phyloP scores from a whole-genome alignment of 2,329 filamentous ascomycete species.

The Trichoderma hamatum region DNA sequence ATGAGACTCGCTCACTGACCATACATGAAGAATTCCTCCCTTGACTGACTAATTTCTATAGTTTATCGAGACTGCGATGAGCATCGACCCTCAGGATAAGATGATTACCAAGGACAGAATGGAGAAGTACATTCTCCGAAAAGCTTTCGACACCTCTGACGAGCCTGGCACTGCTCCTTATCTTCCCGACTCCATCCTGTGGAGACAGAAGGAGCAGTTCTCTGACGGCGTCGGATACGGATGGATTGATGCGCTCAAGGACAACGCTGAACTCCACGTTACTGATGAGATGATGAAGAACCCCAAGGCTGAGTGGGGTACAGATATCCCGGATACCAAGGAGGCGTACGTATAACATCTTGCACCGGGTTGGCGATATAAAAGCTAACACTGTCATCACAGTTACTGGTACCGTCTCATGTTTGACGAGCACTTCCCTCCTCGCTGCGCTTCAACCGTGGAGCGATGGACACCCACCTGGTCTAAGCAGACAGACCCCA shows the following conservation, averaged over 20 bases:
- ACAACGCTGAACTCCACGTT: constrained; percentile 84
- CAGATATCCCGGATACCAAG: constrained; percentile 92
- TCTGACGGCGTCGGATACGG: constrained; percentile 97
- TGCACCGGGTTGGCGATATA: not conserved
- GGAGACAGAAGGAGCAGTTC: constrained; percentile 99
- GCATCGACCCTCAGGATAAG: constrained; percentile 92
- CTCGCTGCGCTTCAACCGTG: constrained; percentile 87
- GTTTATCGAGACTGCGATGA: constrained; percentile 92
- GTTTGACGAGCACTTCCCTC: constrained; percentile 99
- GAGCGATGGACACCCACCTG: constrained; percentile 97
- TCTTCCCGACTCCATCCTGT: constrained; percentile 94
- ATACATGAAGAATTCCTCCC: not conserved
- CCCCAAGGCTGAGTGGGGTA: constrained; percentile 94
- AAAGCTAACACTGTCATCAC: constrained; percentile 34
- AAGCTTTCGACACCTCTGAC: constrained; percentile 92
- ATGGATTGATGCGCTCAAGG: constrained; percentile 98
- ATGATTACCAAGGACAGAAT: constrained; percentile 89
- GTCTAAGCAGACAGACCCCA: constrained; percentile 95
- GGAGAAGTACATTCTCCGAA: constrained; percentile 97
- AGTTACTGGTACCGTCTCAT: constrained; percentile 97
- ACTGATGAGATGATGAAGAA: constrained; percentile 99
- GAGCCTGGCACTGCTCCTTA: constrained; percentile 82
- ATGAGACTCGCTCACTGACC: not conserved
- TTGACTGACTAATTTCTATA: constrained; percentile 37
- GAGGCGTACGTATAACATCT: constrained; percentile 68